Percentiles rank a stretch among this genome's conserved stretches.
phyloP scores from a whole-genome alignment of 164 flowering plant genomes.

The Dillenia turbinata region DNA sequence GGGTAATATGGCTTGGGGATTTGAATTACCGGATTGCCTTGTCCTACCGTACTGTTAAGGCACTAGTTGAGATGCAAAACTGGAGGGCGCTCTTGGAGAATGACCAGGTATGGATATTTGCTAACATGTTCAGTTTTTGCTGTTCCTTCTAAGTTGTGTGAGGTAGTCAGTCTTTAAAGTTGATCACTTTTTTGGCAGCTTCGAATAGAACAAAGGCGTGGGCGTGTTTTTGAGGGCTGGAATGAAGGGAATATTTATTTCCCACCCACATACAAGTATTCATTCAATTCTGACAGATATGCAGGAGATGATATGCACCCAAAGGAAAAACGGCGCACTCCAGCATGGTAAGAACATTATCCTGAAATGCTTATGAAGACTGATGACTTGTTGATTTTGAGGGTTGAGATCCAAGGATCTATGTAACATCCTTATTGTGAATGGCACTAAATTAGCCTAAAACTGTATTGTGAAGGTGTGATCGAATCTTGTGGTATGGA shows the following conservation, averaged over 20 bases:
- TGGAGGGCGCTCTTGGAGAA: slow-evolving; percentile 83
- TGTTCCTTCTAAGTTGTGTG: slow-evolving; percentile 1
- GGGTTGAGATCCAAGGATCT: too few species aligned
- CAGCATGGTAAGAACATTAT: slow-evolving; percentile 71
- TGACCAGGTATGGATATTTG: slow-evolving; percentile 54
- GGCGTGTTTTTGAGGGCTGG: slow-evolving; percentile 82
- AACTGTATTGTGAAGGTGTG: slow-evolving; percentile 49
- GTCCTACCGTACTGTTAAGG: slow-evolving; percentile 73
- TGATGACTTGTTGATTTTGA: too few species aligned
- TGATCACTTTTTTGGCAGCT: slow-evolving; percentile 38
- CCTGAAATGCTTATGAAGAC: too few species aligned
- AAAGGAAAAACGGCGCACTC: slow-evolving; percentile 91
- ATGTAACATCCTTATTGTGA: too few species aligned
- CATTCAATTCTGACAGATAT: slow-evolving; percentile 88
- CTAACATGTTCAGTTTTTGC: background rate
- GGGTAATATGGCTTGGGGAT: slow-evolving; percentile 34
- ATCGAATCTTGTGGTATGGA: slow-evolving; percentile 71
- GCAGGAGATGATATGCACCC: slow-evolving; percentile 83
- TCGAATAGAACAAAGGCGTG: slow-evolving; percentile 65
- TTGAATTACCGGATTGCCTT: slow-evolving; percentile 59
- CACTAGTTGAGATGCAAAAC: slow-evolving; percentile 89
- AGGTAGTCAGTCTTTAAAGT: slow-evolving; percentile 12
- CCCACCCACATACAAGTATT: slow-evolving; percentile 94
- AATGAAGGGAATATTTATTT: slow-evolving; percentile 83
- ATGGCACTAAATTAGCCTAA: too few species aligned